These are phyloP conservation scores for Takashimella koratensis DNA, from an alignment of 1,284 basidiomycete species.

Conservation along the genomic window DNA sequence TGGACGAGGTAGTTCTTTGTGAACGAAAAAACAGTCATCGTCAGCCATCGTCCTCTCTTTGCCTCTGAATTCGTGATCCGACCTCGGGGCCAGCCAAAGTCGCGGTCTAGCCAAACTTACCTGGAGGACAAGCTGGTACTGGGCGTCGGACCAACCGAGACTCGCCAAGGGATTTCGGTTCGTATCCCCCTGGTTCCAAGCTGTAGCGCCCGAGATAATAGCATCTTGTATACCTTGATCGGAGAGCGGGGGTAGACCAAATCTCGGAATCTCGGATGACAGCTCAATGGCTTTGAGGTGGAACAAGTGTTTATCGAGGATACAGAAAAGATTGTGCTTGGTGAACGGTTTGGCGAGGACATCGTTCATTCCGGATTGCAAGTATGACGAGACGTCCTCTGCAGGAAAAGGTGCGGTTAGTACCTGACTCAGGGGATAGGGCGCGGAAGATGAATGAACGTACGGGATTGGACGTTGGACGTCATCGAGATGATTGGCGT, in stretches of 20 bases:
- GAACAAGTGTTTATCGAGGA: slow-evolving; percentile 94
- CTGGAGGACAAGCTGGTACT: slow-evolving; percentile 40
- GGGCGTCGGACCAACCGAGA: slow-evolving; percentile 45
- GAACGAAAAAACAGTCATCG: not conserved
- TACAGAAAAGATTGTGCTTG: slow-evolving; percentile 80
- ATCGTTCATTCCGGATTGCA: slow-evolving; percentile 79
- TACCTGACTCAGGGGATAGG: not conserved
- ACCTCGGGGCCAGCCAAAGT: slow-evolving; percentile 31
- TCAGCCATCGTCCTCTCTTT: slow-evolving; percentile 6
- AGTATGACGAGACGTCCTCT: slow-evolving; percentile 47
- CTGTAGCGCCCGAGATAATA: slow-evolving; percentile 32
- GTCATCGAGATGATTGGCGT: slow-evolving; percentile 98
- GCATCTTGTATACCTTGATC: slow-evolving; percentile 58
- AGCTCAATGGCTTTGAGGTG: slow-evolving; percentile 89
- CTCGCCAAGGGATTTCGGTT: slow-evolving; percentile 41
- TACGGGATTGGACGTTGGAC: slow-evolving; percentile 75
- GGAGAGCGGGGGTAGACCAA: slow-evolving; percentile 65
- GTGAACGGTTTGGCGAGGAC: slow-evolving; percentile 97
- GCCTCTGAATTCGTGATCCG: slow-evolving; percentile 24
- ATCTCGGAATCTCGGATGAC: slow-evolving; percentile 61
- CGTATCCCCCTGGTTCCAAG: slow-evolving; percentile 13
- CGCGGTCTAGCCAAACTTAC: slow-evolving; percentile 19
- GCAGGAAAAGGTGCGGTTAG: slow-evolving; percentile 5
- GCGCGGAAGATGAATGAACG: slow-evolving; percentile 10
- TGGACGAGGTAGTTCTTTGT: not conserved